Evolutionary conservation across 108 stramenopile genomes (phyloP), one percentile per base, ranked within the genome.

Genomic region (Conticribra guillardii): DNA sequence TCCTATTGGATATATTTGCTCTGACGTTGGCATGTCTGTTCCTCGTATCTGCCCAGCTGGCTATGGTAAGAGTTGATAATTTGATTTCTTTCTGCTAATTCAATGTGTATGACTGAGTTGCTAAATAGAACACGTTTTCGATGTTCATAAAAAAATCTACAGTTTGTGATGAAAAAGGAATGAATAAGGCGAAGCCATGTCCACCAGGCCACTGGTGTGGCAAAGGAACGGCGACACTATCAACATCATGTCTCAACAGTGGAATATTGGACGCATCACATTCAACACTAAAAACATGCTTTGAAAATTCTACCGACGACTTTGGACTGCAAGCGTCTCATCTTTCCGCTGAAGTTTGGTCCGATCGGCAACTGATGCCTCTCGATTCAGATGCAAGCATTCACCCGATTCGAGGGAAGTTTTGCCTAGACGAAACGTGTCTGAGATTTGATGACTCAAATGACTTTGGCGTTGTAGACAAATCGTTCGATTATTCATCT

Each of bases 1-100:
- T 64, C 89, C 92, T 11, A 71, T 91, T 8, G 92, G 94, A 4
- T 92, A 84, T 67, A 67, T 84, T 26, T 96, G 94, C 66, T 62
- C 89, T 49, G 94, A 92, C 52, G 57, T 68, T 30, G 94, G 94
- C 4, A 60, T 91, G 53, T 51, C 72, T 26, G 59, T 67, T 54
- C 91, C 91, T 2, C 48, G 84, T 16, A 50, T 84, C 24, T 96
- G 94, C 60, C 82, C 87, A 8, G 83, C 83, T n/a, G 91, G 91
- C 7, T 82, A 80, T 46, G 89, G 88, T 48, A 17, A 74, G 73
- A 22, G 24, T 23, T 4, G 26, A 29, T n/a, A 26, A n/a, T n/a
- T n/a, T n/a, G n/a, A n/a, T n/a, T n/a, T n/a, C n/a, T n/a, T n/a
- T n/a, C n/a, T 2, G 50, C n/a, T 15, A 15, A 15, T 46, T 4